Evolutionary conservation across 345 rosid species (phyloP), one percentile per base, ranked within the genome.

Genomic region (Salix koriyanagi): DNA sequence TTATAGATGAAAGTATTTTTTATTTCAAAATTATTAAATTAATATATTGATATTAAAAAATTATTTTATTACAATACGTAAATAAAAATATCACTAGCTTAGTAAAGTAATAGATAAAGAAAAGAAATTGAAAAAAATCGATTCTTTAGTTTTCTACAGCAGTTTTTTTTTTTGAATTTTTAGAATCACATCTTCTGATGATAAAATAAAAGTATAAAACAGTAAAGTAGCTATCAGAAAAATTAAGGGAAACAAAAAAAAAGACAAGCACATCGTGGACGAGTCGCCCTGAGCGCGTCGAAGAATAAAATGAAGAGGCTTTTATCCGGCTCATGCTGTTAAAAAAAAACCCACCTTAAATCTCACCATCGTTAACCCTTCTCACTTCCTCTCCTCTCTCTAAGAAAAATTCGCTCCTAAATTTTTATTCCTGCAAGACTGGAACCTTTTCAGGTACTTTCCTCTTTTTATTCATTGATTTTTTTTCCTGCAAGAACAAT

Each of bases 401-500:
- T 36, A 36, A 5, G 21, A 41, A 41, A 42, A 54, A 34, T 21
- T 34, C 0, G 25, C 44, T 56, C 19, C 26, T 6, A 18, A 26
- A 19, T 74, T 39, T 7, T 5, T n/a, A 68, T 50, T 19, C 36
- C 34, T 41, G 41, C 58, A 4, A 50, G 2, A 13, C 58, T 58
- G 79, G 23, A 54, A 4, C 61, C 19, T 23, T 46, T 46, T 34
- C 70, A 36, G 84, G 81, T 82, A 71, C 76, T 65, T 58, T 16
- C 42, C 16, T 41, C 28, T 12, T 7, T 42, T 32, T 23, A 15
- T 3, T 50, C 6, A 26, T 69, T 10, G 28, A 41, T 10, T 41
- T 36, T 52, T 7, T 69, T 62, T 13, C 50, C 34, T n/a, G 34
- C 4, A 25, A 10, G 26, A 25, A 10, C 18, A 12, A 67, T 54